Evolutionary conservation across 148 eudicot species (phyloP).

Genomic region (Rhododendron kiyosumense): DNA sequence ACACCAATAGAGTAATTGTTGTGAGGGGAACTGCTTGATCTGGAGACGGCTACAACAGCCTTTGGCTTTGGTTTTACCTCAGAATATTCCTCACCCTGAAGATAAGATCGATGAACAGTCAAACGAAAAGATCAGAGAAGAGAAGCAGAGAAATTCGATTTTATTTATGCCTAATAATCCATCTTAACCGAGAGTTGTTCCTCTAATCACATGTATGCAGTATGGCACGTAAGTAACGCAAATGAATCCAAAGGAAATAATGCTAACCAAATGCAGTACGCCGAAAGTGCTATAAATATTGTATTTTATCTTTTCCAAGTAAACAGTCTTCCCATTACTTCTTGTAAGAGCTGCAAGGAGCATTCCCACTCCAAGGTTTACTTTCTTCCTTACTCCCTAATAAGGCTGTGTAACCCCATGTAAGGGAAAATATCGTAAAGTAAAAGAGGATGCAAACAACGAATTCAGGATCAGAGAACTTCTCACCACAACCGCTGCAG

Average conservation of each 20-base stretch:
- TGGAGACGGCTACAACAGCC: not conserved
- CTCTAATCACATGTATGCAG: not conserved
- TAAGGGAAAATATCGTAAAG: not conserved
- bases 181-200: not conserved
- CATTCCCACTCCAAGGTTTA: not conserved
- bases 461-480: not conserved
- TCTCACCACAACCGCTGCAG: not conserved
- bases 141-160: not conserved
- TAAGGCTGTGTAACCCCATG: not conserved
- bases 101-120: not conserved
- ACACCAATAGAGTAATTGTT: not conserved
- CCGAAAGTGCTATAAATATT: not conserved
- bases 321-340: not conserved
- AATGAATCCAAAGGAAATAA: not conserved
- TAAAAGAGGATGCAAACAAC: not conserved
- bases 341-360: not conserved
- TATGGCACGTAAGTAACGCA: not conserved
- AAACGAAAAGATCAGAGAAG: not conserved
- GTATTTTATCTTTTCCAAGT: not conserved
- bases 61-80: conserved; percentile 10
- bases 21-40: not conserved
- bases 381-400: not conserved
- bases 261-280: not conserved
- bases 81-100: conserved; percentile 12
- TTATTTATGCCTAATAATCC: not conserved